These are phyloP conservation scores for Ormosia emarginata DNA, from an alignment of 306 rosid species.

Conservation along the genomic window DNA sequence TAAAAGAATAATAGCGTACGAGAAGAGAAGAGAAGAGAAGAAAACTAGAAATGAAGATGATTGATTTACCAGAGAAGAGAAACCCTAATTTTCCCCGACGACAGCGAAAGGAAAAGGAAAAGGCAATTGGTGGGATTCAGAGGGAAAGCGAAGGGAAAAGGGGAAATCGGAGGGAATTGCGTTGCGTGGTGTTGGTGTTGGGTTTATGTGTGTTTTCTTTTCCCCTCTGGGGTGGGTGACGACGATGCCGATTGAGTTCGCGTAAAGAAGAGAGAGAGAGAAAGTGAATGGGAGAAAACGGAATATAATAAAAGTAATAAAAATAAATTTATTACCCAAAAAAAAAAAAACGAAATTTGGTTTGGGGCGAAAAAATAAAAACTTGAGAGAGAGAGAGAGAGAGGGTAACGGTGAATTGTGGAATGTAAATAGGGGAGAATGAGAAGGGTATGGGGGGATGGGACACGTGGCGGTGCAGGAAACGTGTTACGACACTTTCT, in stretches of 20 bases:
- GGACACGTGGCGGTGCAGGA: slow-evolving; percentile 38
- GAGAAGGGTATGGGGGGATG: slow-evolving; percentile 10
- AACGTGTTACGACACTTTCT: slow-evolving; percentile 12
- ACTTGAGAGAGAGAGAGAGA: neutral
- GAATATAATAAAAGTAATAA: neutral
- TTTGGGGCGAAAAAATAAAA: too few relatives aligned
- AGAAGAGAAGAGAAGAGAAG: neutral
- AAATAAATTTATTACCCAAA: neutral
- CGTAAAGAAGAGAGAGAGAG: slow-evolving; percentile 4
- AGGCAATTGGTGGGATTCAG: neutral
- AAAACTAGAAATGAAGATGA: neutral
- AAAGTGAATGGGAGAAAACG: neutral
- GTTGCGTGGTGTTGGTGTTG: neutral
- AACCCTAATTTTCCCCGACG: slow-evolving; percentile 48
- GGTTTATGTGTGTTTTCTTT: slow-evolving; percentile 13
- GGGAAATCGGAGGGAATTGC: slow-evolving; percentile 12
- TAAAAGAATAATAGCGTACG: neutral
- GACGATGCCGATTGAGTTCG: slow-evolving; percentile 68
- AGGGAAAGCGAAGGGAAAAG: neutral
- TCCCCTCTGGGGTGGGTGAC: slow-evolving; percentile 25
- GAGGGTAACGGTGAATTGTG: slow-evolving; percentile 40
- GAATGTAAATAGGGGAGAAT: slow-evolving; percentile 7
- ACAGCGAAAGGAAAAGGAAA: slow-evolving; percentile 20
- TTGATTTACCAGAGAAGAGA: slow-evolving; percentile 12
- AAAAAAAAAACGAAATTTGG: neutral